Evolutionary conservation across 495 filamentous ascomycete genomes (phyloP).

Genomic region (Tuber melanosporum): DNA sequence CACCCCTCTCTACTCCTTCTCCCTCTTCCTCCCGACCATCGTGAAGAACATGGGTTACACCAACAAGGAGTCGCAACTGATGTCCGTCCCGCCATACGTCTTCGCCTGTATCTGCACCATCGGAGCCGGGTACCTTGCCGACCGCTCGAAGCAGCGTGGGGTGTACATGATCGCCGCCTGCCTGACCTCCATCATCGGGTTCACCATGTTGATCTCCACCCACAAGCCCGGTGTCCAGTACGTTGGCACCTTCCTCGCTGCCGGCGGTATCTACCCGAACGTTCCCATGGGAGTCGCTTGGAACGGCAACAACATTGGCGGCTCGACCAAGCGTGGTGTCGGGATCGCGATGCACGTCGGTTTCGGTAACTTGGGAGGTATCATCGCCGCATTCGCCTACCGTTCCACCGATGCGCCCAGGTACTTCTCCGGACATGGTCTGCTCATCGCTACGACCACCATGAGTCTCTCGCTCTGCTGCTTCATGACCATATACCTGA

Average conservation of each 20-base stretch:
- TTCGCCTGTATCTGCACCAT: slow-evolving; percentile 48
- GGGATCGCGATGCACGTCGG: slow-evolving; percentile 78
- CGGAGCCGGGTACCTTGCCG: slow-evolving; percentile 43
- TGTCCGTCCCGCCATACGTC: slow-evolving; percentile 51
- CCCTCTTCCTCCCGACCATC: slow-evolving; percentile 51
- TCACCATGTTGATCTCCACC: slow-evolving; percentile 57
- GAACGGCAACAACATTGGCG: slow-evolving; percentile 77
- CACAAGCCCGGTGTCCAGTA: slow-evolving; percentile 60
- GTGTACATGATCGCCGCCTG: slow-evolving; percentile 46
- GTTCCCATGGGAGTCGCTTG: slow-evolving; percentile 70
- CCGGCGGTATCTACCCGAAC: slow-evolving; percentile 67
- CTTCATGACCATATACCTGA: slow-evolving; percentile 55
- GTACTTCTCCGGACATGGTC: slow-evolving; percentile 57
- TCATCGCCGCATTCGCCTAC: slow-evolving; percentile 65
- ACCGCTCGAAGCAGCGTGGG: slow-evolving; percentile 45
- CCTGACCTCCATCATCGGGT: slow-evolving; percentile 55
- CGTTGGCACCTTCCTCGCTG: slow-evolving; percentile 62
- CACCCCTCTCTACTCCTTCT: slow-evolving; percentile 45
- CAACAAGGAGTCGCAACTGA: slow-evolving; percentile 49
- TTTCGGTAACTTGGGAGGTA: slow-evolving; percentile 69
- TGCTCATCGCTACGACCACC: slow-evolving; percentile 46
- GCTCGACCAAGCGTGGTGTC: slow-evolving; percentile 69
- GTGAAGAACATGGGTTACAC: slow-evolving; percentile 49
- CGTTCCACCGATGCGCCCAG: slow-evolving; percentile 53
- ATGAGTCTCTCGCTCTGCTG: slow-evolving; percentile 50